Evolutionary conservation across 768 basidiomycete species (phyloP).

Genomic region (Boletus subparvulus): DNA sequence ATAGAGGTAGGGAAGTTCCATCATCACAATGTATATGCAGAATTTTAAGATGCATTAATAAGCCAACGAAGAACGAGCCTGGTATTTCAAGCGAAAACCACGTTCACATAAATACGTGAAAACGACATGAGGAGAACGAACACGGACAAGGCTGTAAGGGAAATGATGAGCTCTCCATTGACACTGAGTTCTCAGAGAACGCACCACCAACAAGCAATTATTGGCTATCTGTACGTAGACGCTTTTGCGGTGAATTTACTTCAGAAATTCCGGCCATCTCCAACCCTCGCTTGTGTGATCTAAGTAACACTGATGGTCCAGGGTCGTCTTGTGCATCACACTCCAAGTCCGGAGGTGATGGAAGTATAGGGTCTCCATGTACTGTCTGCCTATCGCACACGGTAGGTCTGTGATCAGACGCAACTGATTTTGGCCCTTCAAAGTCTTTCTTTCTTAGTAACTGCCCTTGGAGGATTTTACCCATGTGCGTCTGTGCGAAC

Average conservation of each 20-base stretch:
- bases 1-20: too few relatives aligned
- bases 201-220: neutral
- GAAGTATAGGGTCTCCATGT: too few relatives aligned
- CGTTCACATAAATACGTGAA: too few relatives aligned
- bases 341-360: too few relatives aligned
- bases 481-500: neutral
- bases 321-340: neutral
- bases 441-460: neutral
- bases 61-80: too few relatives aligned
- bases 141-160: too few relatives aligned
- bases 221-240: neutral
- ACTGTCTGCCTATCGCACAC: neutral
- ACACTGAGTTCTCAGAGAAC: too few relatives aligned
- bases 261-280: neutral
- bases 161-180: too few relatives aligned
- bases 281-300: neutral
- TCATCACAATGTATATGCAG: too few relatives aligned
- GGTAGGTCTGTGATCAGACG: too few relatives aligned
- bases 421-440: neutral
- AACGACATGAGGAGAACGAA: neutral
- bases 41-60: too few relatives aligned
- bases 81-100: too few relatives aligned
- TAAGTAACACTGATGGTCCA: neutral
- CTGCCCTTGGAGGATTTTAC: neutral
- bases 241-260: neutral